Base-by-base conservation (phyloP, 306 rosid genomes). In the Begonia masoniana region DNA sequence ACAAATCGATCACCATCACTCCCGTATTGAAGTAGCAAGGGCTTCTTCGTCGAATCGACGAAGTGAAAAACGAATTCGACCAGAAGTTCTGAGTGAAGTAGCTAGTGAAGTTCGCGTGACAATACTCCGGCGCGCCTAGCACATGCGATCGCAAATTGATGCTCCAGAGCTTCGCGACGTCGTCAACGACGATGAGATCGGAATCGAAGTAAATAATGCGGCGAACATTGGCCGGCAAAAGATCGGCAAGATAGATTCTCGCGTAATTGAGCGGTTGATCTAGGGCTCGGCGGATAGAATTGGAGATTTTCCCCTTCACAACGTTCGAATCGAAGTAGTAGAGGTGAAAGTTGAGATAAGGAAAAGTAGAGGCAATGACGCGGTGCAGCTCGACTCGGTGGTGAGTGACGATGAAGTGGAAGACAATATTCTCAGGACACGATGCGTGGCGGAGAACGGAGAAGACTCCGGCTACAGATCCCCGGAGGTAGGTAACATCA, bases 181-280 rank as follows among this genome's bases (percentile, higher is more conserved):
- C 97, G 10, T 88, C 97, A 13, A 88, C 87, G 41, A 88, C 84
- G 47, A 88, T 78, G 5, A 88, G 78, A 43, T 88, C 97, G 23
- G 95, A 88, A 41, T 88, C 97, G 66, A 88, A 78, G 88, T 88
- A 88, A 60, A 88, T 73, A 14, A 88, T 76, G 60, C 95, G 78
- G 41, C 73, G 55, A 10, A 82, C 95, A 7, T 63, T 58, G 50
- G 79, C 47, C 6, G 89, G 89, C 1, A 84, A 54, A 11, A 88
- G 70, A 12, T 82, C 93, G 48, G 93, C 93, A 12, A 84, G 74
- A 71, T 88, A 88, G 76, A 88, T 84, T 2, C 93, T 63, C 31
- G 97, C 97, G 82, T 88, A 88, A 49, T 88, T 88, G 16, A 88
- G 76, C 0, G 97, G 97, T 75, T 88, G 89, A 35, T 88, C 97